Evolutionary conservation across 176 grass and related monocot genomes (phyloP).

Genomic region (Hsuehochloa calcarea): DNA sequence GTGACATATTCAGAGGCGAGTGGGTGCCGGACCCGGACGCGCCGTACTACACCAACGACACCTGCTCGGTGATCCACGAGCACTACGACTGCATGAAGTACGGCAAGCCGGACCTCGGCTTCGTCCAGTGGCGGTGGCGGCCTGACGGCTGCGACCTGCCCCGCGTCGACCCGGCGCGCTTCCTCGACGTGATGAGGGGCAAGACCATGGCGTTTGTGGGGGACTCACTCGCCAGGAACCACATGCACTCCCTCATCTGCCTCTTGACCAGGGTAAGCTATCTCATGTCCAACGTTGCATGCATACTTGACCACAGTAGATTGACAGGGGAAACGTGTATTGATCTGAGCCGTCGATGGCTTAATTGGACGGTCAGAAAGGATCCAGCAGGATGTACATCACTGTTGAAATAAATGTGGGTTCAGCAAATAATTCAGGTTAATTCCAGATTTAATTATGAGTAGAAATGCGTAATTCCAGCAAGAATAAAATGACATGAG

Average conservation of each 20-base stretch:
- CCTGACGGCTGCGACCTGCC: conserved; percentile 45
- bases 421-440: too few species aligned
- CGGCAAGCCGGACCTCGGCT: conserved; percentile 52
- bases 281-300: neutral
- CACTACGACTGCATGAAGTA: conserved; percentile 60
- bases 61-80: conserved; percentile 55
- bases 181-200: conserved; percentile 27
- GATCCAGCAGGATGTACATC: too few species aligned
- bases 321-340: neutral
- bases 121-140: conserved; percentile 53
- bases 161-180: conserved; percentile 36
- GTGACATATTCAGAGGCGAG: conserved; percentile 43
- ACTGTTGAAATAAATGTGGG: too few species aligned
- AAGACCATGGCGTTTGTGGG: conserved; percentile 64
- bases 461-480: too few species aligned
- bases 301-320: neutral
- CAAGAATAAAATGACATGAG: too few species aligned
- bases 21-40: conserved; percentile 38
- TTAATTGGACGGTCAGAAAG: too few species aligned
- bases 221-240: conserved; percentile 68
- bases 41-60: conserved; percentile 46
- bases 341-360: neutral
- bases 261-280: conserved; percentile 26
- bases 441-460: too few species aligned
- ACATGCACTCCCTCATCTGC: conserved; percentile 72